phyloP scores from a whole-genome alignment of 768 basidiomycete species.

The Auricularia heimuer region DNA sequence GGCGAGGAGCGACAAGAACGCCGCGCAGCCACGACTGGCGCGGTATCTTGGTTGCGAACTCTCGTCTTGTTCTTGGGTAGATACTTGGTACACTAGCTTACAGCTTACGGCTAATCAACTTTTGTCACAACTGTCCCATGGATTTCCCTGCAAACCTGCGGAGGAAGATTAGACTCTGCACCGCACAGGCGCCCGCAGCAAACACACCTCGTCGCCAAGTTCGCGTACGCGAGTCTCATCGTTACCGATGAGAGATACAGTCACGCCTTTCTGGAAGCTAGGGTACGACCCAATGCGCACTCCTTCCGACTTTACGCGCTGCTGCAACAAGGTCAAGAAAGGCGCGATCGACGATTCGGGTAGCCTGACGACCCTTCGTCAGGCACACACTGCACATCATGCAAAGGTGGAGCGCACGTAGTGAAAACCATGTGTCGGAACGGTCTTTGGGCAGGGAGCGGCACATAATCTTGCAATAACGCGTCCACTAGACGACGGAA shows the following conservation, averaged over 20 bases:
- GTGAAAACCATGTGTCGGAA: conserved; percentile 79
- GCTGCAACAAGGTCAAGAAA: conserved; percentile 69
- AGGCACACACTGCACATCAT: background rate
- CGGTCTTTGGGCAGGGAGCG: conserved; percentile 69
- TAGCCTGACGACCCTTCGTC: conserved; percentile 31
- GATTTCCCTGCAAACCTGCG: background rate
- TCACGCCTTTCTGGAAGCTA: conserved; percentile 49
- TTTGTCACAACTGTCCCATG: background rate
- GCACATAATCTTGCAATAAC: conserved; percentile 43
- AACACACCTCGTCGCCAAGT: conserved; percentile 25
- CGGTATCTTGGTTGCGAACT: background rate
- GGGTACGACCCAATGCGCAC: conserved; percentile 80
- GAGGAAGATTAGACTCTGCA: background rate
- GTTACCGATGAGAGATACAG: conserved; percentile 53
- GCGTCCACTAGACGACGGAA: conserved; percentile 75
- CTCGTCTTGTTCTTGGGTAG: background rate
- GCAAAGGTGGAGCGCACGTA: conserved; percentile 33
- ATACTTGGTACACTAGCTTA: background rate
- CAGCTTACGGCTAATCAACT: background rate
- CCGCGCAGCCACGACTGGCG: background rate
- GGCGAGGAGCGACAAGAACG: background rate
- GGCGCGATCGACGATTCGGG: conserved; percentile 85
- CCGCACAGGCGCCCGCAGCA: background rate
- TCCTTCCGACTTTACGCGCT: conserved; percentile 59
- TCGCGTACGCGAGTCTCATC: conserved; percentile 24